Percentiles rank a stretch among this genome's conserved stretches.
These are phyloP conservation scores for Prunus yedoensis DNA, from an alignment of 331 rosid species.

Conservation along the genomic window DNA sequence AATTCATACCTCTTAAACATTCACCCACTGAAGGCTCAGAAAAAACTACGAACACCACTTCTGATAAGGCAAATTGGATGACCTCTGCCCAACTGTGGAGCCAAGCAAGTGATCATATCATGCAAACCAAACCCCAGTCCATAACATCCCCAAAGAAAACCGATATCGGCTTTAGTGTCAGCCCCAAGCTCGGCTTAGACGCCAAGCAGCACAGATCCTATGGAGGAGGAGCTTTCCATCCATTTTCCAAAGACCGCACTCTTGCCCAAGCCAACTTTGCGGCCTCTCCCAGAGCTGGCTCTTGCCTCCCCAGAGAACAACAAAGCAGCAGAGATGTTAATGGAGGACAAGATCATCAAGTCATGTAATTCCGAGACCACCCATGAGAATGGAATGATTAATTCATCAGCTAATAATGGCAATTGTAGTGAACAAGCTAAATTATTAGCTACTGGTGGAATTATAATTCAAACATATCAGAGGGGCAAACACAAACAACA, in stretches of 20 bases:
- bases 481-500: constrained; percentile 35
- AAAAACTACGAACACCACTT: constrained; percentile 38
- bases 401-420: neutral
- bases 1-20: constrained; percentile 81
- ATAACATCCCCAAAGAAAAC: constrained; percentile 38
- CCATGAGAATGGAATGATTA: constrained; percentile 17
- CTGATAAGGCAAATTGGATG: constrained; percentile 96
- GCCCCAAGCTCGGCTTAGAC: constrained; percentile 54
- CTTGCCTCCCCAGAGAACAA: constrained; percentile 48
- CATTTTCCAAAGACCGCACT: constrained; percentile 67
- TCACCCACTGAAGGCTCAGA: constrained; percentile 55
- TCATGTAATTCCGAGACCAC: constrained; percentile 1
- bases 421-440: constrained; percentile 44
- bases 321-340: neutral
- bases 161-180: constrained; percentile 49
- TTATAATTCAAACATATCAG: constrained; percentile 21
- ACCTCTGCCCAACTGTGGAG: constrained; percentile 95
- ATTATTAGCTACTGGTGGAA: constrained; percentile 14
- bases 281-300: constrained; percentile 72
- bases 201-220: constrained; percentile 47
- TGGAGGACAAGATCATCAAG: constrained; percentile 41
- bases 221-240: constrained; percentile 78
- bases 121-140: constrained; percentile 48
- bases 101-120: constrained; percentile 52
- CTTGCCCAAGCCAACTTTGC: constrained; percentile 24